Evolutionary conservation across 208 protist species (phyloP), one percentile per base, ranked within the genome.

Genomic region (Porcisia hertigi): DNA sequence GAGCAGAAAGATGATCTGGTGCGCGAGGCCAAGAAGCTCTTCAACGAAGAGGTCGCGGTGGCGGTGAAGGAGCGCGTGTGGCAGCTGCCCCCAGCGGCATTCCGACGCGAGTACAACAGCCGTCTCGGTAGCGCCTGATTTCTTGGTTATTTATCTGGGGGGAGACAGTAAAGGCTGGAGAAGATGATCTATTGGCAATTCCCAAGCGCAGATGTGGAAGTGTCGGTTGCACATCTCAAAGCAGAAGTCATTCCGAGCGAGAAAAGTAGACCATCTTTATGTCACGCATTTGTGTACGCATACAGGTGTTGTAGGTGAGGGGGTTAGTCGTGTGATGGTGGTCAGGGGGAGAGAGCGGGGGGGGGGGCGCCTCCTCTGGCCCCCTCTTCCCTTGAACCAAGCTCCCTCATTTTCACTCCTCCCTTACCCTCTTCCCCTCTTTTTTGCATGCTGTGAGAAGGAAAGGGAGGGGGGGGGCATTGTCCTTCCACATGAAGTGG

Each of bases 1-100:
- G 63, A 81, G 62, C 64, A 88, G 72, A 71, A 83, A 43, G 80
- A 86, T 14, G 84, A 91, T 53, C 72, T 88, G 3, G 62, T 91
- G 58, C 71, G 60, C 71, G 88, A 92, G 16, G 73, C 81, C 41
- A 88, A 88, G 75, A 91, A 91, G 79, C 79, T 90, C 43, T 94
- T 94, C 59, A 85, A 93, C 69, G 93, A 97, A 87, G 93, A 97
- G 85, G 83, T 92, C 41, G 65, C 89, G 11, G 80, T 92, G 43
- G 89, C 91, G 14, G 88, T 97, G 43, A 95, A 95, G 83, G 91
- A 97, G 71, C 76, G 82, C 25, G 93, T 97, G 71, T 97, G 93
- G 93, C 85, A 90, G 82, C 63, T 95, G 80, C 86, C 90, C 20
- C 57, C 75, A 3, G 66, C 54, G 5, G 75, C 81, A 34, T 94